phyloP scores from a whole-genome alignment of 2,329 filamentous ascomycete genomes.

The Fusarium tuaranense region DNA sequence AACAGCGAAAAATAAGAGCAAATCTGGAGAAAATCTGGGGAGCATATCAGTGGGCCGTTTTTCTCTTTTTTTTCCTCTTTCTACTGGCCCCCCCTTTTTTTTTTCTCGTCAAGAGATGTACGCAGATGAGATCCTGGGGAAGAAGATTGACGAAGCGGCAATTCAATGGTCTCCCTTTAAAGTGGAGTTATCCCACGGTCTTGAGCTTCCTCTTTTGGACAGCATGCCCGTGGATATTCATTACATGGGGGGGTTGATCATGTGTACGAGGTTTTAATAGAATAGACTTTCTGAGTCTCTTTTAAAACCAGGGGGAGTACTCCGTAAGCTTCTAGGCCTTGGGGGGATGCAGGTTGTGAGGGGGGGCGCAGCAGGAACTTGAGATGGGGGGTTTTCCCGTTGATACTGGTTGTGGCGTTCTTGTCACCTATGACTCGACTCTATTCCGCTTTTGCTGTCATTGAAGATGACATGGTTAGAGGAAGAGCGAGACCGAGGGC shows the following conservation, averaged over 20 bases:
- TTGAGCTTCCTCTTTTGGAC: slow-evolving; percentile 1
- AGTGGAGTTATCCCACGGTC: background rate
- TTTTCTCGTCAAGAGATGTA: background rate
- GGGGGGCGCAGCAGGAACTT: background rate
- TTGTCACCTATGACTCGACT: background rate
- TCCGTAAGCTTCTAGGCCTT: background rate
- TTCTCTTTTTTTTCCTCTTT: background rate
- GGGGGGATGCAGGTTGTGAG: background rate
- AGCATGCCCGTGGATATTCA: background rate
- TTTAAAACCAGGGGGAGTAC: background rate
- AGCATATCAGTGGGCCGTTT: background rate
- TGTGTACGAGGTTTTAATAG: background rate
- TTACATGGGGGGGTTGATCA: background rate
- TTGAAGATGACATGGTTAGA: background rate
- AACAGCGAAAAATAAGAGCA: background rate
- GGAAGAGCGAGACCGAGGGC: background rate
- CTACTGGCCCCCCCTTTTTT: background rate
- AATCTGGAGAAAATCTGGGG: slow-evolving; percentile 1
- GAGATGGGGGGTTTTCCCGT: background rate
- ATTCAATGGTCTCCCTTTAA: background rate
- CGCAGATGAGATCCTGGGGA: background rate
- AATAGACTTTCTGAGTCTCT: background rate
- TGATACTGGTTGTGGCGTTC: background rate
- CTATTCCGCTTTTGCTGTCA: background rate
- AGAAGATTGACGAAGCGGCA: background rate